phyloP scores from a whole-genome alignment of 2,329 filamentous ascomycete genomes.

The Monosporascus sp. region DNA sequence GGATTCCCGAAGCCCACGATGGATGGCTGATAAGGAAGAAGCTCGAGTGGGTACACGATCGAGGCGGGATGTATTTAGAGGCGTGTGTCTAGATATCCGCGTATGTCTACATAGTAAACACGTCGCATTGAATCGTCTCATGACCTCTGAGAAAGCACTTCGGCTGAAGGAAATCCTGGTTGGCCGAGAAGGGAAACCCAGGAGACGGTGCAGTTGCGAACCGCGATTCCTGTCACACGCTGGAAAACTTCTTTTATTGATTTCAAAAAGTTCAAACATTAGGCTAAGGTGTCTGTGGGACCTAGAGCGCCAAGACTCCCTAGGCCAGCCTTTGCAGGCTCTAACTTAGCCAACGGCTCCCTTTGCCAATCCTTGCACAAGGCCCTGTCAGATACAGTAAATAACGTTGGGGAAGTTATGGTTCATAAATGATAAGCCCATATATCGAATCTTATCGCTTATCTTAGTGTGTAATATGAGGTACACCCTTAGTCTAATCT shows the following conservation, averaged over 20 bases:
- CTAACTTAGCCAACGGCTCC: too few species aligned
- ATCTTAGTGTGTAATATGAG: background rate
- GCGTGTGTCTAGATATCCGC: slow-evolving; percentile 10
- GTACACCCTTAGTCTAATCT: too few species aligned
- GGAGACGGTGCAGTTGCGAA: background rate
- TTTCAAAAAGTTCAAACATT: too few species aligned
- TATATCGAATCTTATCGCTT: background rate
- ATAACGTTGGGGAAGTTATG: background rate
- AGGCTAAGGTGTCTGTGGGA: too few species aligned
- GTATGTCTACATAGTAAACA: slow-evolving; percentile 23
- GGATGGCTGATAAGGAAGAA: slow-evolving; percentile 65
- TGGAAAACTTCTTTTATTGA: too few species aligned
- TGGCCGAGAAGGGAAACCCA: slow-evolving; percentile 1
- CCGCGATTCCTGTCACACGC: too few species aligned
- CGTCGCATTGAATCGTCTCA: slow-evolving; percentile 22
- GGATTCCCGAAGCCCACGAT: slow-evolving; percentile 53
- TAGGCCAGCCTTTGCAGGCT: too few species aligned
- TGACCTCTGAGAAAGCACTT: slow-evolving; percentile 9
- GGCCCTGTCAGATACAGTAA: too few species aligned
- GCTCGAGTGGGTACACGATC: slow-evolving; percentile 26
- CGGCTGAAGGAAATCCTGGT: slow-evolving; percentile 1
- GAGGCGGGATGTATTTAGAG: slow-evolving; percentile 3
- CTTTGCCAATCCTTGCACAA: too few species aligned
- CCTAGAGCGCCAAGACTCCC: too few species aligned
- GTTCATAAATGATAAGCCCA: too few species aligned